phyloP scores from a whole-genome alignment of 148 eudicot genomes.

The Silene uniflora region DNA sequence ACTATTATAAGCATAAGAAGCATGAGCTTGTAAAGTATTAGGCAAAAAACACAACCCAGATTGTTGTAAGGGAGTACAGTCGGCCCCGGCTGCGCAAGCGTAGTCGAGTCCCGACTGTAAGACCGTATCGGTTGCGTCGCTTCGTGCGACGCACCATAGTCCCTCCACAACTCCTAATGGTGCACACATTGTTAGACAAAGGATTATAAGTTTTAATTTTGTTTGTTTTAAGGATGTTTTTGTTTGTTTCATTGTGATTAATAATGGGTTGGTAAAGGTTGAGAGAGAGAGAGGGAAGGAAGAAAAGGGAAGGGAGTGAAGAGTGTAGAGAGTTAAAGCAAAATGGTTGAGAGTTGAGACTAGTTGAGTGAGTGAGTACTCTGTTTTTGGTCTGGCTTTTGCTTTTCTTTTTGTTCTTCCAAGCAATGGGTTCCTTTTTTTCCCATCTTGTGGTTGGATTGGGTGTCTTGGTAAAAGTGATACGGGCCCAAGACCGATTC shows the following conservation, averaged over 20 bases:
- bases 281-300: background rate
- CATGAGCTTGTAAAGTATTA: slow-evolving; percentile 61
- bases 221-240: background rate
- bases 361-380: too few relatives aligned
- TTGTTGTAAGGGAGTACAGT: slow-evolving; percentile 46
- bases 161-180: slow-evolving; percentile 17
- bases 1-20: slow-evolving; percentile 79
- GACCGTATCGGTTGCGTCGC: slow-evolving; percentile 16
- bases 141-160: slow-evolving; percentile 29
- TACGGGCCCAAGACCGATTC: too few relatives aligned
- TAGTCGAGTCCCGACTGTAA: slow-evolving; percentile 23
- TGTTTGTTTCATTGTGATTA: too few relatives aligned
- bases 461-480: too few relatives aligned
- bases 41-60: slow-evolving; percentile 64
- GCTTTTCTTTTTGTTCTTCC: too few relatives aligned
- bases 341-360: too few relatives aligned
- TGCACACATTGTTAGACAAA: background rate
- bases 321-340: background rate
- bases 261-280: background rate
- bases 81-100: slow-evolving; percentile 27
- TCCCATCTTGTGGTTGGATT: too few relatives aligned
- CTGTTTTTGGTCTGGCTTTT: too few relatives aligned
- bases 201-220: background rate
- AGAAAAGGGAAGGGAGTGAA: background rate
- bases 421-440: too few relatives aligned